These are phyloP conservation scores for Capronia epimyces DNA, from an alignment of 2,329 filamentous ascomycete genomes.

Conservation along the genomic window DNA sequence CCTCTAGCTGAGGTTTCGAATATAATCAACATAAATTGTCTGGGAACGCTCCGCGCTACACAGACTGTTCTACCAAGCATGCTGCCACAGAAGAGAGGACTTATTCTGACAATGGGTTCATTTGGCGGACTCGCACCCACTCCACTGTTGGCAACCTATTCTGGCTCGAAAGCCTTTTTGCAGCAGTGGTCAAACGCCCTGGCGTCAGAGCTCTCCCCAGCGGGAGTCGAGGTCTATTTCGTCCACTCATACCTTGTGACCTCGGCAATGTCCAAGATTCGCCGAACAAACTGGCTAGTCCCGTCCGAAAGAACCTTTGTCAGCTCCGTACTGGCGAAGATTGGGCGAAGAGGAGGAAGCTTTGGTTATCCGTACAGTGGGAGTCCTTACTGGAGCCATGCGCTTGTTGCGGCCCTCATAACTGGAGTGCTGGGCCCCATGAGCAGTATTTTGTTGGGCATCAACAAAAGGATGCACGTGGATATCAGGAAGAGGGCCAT, in stretches of 20 bases:
- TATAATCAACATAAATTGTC: constrained; percentile 94
- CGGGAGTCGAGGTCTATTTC: constrained; percentile 83
- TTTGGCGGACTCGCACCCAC: constrained; percentile 91
- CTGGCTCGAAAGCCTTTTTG: constrained; percentile 94
- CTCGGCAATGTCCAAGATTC: constrained; percentile 94
- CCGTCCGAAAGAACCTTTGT: constrained; percentile 82
- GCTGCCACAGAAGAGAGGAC: constrained; percentile 73
- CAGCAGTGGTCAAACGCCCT: constrained; percentile 92
- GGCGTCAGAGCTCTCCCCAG: constrained; percentile 70
- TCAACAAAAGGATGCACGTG: constrained; percentile 69
- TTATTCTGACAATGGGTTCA: constrained; percentile 95
- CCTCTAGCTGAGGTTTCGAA: constrained; percentile 71
- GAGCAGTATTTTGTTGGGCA: constrained; percentile 51
- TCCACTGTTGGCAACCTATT: constrained; percentile 90
- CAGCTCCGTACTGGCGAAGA: constrained; percentile 66
- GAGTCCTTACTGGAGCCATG: constrained; percentile 91
- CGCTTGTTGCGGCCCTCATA: constrained; percentile 77
- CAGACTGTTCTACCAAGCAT: constrained; percentile 79
- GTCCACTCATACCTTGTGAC: constrained; percentile 90
- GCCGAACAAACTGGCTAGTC: constrained; percentile 68
- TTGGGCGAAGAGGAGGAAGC: constrained; percentile 71
- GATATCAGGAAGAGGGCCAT: constrained; percentile 77
- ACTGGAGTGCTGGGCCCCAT: constrained; percentile 53
- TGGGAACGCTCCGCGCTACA: constrained; percentile 82
- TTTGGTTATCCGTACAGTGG: constrained; percentile 76